phyloP scores from a whole-genome alignment of 306 rosid genomes.

The Lathyrus oleraceus region DNA sequence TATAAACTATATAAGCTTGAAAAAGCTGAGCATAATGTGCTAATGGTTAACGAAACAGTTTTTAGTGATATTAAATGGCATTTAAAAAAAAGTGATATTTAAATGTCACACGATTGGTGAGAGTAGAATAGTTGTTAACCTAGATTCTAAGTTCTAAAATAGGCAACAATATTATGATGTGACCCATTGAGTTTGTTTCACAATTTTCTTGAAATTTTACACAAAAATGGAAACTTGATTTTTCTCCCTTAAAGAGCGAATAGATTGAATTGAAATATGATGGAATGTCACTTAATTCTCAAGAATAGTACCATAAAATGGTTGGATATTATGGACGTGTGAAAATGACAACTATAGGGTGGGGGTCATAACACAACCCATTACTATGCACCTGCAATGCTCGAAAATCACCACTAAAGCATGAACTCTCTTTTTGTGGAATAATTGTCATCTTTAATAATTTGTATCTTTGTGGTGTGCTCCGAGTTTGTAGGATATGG shows the following conservation, averaged over 20 bases:
- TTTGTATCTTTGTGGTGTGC: background rate
- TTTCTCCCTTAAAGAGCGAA: background rate
- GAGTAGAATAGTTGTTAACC: constrained; percentile 19
- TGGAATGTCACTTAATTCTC: constrained; percentile 34
- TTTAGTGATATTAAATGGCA: constrained; percentile 3
- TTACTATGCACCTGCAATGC: constrained; percentile 20
- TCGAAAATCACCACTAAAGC: background rate
- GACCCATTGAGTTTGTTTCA: constrained; percentile 31
- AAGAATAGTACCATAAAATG: background rate
- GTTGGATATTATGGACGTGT: background rate
- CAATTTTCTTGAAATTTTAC: constrained; percentile 16
- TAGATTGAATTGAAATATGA: constrained; percentile 31
- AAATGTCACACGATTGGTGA: background rate
- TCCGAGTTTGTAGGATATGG: background rate
- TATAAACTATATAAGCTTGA: too few species aligned
- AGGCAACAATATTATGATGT: constrained; percentile 27
- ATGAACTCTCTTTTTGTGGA: background rate
- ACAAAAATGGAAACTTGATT: background rate
- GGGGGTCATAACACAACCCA: constrained; percentile 24
- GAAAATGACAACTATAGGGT: constrained; percentile 8
- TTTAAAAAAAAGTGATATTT: background rate
- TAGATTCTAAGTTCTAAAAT: constrained; percentile 19
- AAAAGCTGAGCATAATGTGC: too few species aligned
- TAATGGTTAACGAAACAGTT: constrained; percentile 23
- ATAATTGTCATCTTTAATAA: background rate